Evolutionary conservation across 164 flowering plant species (phyloP).

Genomic region (Umbilicus rupestris): DNA sequence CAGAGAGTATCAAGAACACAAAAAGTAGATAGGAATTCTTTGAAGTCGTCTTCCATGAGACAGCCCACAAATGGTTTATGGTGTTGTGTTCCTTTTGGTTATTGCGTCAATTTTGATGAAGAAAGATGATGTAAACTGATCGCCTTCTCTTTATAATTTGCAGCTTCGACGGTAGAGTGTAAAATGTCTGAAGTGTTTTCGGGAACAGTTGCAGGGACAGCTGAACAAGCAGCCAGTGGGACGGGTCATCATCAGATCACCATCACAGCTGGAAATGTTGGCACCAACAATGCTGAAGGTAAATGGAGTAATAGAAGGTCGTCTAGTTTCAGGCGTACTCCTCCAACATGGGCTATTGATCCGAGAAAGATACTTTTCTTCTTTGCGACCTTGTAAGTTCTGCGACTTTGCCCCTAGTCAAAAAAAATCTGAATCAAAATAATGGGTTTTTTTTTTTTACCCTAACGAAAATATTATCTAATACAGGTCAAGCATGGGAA

Average conservation of each 20-base stretch:
- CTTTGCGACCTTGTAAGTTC: constrained; percentile 76
- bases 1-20: background rate
- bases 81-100: background rate
- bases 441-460: too few relatives aligned
- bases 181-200: constrained; percentile 32
- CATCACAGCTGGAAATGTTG: constrained; percentile 21
- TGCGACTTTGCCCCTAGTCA: too few relatives aligned
- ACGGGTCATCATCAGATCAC: constrained; percentile 47
- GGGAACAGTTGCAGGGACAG: constrained; percentile 22
- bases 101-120: background rate
- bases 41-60: background rate
- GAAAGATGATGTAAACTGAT: background rate
- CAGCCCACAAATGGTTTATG: background rate
- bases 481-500: constrained; percentile 75
- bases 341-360: constrained; percentile 35
- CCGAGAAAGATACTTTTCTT: constrained; percentile 57
- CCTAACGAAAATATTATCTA: too few relatives aligned
- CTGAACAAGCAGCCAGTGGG: constrained; percentile 17
- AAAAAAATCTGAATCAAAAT: background rate
- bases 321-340: constrained; percentile 32
- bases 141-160: background rate
- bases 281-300: constrained; percentile 19
- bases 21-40: background rate
- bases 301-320: constrained; percentile 21
- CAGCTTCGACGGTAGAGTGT: constrained; percentile 17